Conservation (phyloP, 2,329 filamentous ascomycete species). For the Aspergillus pseudoviridinutans region DNA sequence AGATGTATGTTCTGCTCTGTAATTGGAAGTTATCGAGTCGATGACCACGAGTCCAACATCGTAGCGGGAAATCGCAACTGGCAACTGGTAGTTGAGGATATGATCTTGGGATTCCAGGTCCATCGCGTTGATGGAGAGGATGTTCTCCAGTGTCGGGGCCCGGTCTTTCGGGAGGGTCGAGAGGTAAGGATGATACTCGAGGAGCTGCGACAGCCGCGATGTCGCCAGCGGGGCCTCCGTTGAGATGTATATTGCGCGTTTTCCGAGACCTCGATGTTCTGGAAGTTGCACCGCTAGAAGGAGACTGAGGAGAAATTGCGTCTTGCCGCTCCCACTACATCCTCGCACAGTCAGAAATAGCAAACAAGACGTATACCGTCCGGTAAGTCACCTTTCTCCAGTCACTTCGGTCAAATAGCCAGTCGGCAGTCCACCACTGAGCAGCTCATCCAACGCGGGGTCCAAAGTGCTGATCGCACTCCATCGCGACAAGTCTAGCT, state of each 20-base stretch:
- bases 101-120: slow-evolving; percentile 95
- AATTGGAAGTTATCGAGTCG: slow-evolving; percentile 93
- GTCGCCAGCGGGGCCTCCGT: slow-evolving; percentile 87
- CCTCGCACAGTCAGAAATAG: slow-evolving; percentile 10
- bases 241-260: slow-evolving; percentile 84
- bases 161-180: slow-evolving; percentile 35
- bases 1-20: slow-evolving; percentile 69
- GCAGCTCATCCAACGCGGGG: slow-evolving; percentile 61
- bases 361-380: background rate
- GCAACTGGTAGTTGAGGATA: slow-evolving; percentile 88
- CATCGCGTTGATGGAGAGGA: slow-evolving; percentile 77
- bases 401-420: slow-evolving; percentile 85
- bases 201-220: slow-evolving; percentile 72
- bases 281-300: slow-evolving; percentile 81
- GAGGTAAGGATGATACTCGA: slow-evolving; percentile 63
- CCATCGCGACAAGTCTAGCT: slow-evolving; percentile 41
- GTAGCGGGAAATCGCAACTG: slow-evolving; percentile 72
- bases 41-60: slow-evolving; percentile 77
- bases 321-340: slow-evolving; percentile 79
- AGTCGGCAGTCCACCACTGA: slow-evolving; percentile 75
- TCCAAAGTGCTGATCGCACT: slow-evolving; percentile 76
- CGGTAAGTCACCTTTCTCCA: slow-evolving; percentile 66
- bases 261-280: slow-evolving; percentile 64
- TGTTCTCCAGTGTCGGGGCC: slow-evolving; percentile 65
- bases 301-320: slow-evolving; percentile 82